Conservation (phyloP, 2,329 filamentous ascomycete species). For the Fusarium sp. region DNA sequence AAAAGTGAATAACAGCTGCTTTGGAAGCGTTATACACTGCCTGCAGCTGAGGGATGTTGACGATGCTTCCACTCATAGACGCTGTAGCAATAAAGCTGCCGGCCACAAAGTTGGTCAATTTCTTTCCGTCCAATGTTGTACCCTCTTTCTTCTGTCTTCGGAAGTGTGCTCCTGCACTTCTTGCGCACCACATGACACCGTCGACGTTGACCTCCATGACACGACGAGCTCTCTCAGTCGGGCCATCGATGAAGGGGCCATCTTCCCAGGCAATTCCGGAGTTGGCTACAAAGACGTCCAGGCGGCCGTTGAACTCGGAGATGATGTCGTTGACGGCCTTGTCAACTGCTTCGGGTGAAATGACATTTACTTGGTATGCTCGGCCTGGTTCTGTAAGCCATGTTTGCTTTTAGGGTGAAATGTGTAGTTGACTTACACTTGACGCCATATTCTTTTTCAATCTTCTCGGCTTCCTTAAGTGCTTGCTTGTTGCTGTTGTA, state of each 20-base stretch:
- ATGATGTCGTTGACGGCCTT: constrained; percentile 66
- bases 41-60: constrained; percentile 82
- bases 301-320: constrained; percentile 77
- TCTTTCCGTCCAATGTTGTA: constrained; percentile 71
- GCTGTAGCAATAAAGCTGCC: constrained; percentile 84
- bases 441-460: constrained; percentile 75
- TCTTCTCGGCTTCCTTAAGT: constrained; percentile 70
- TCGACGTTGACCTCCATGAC: constrained; percentile 81
- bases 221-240: constrained; percentile 72
- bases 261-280: constrained; percentile 81
- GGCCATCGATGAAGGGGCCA: constrained; percentile 75
- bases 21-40: constrained; percentile 81
- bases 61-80: constrained; percentile 82
- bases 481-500: constrained; percentile 78
- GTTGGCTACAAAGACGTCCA: constrained; percentile 86
- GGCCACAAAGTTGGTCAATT: constrained; percentile 69
- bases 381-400: constrained; percentile 61
- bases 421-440: constrained; percentile 65
- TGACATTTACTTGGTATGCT: constrained; percentile 74
- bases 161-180: constrained; percentile 77
- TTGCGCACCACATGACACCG: constrained; percentile 82
- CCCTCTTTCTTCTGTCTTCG: constrained; percentile 77
- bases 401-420: neutral
- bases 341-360: constrained; percentile 64
- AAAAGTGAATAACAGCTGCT: constrained; percentile 71